Base-by-base conservation (phyloP, 2,329 filamentous ascomycete species). In the Gnomoniopsis sp. region DNA sequence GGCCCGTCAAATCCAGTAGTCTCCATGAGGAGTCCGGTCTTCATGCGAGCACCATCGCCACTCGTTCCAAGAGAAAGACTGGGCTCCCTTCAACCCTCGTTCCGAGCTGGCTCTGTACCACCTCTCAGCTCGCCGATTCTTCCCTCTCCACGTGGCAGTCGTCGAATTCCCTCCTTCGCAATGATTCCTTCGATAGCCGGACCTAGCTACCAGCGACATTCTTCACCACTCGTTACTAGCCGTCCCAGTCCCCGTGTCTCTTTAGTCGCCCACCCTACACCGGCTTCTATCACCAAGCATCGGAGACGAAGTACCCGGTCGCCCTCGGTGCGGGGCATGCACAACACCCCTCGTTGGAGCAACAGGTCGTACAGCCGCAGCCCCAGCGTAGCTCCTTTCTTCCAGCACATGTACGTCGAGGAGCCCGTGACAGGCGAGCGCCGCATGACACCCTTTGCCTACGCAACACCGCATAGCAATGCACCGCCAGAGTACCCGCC, bases 391-490 rank as follows among this genome's bases (percentile, higher is more conserved):
- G 63, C 64, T 3, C 68, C 67, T 1, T 59, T 82, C 72, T 57
- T 79, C 73, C 53, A 50, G 34, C 50, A 82, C 73, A 66, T 75
- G 77, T 4, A 69, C 73, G 61, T 74, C 72, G 3, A 67, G 72
- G 34, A 68, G 67, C 3, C 58, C 12, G 64, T 70, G 66, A 67
- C 58, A 65, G 71, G 67, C 59, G 66, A 69, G 55, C 71, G 79
- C 34, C 71, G 71, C 15, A 77, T 76, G 14, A 85, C 81, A 0
- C 88, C 87, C 0, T 86, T 86, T 63, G 86, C 85, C n/a, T 92
- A 92, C 66, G 88, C 88, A 2, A 93, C 89, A 0, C 89, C 89
- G 0, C 80, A 88, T 68, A 91, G 88, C 66, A 87, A 86, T 61
- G 82, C 78, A 3, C 78, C 83, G 1, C 70, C 76, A 14, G 79